Base-by-base conservation (phyloP, 2,329 filamentous ascomycete species). In the Podosphaera fusca region DNA sequence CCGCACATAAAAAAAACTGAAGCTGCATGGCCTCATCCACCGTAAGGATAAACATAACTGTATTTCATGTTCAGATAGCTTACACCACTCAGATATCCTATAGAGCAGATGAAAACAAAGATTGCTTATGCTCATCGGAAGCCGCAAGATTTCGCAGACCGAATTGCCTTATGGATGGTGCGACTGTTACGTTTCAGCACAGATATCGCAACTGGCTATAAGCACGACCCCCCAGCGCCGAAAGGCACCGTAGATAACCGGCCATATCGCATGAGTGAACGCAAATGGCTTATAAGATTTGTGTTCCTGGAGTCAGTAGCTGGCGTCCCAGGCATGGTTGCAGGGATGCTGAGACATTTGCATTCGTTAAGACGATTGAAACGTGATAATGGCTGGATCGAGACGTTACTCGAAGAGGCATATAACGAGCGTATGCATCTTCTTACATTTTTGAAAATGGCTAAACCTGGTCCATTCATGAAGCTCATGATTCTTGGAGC, bases 341-440 rank as follows among this genome's bases (percentile, higher is more conserved):
- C 84, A 0, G 92, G 88, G 30, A 95, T 95, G 85, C 74, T 96
- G 14, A 77, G 92, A 38, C 92, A 98, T 70, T 75, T 96, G 42
- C 81, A 84, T 67, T 89, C 83, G 62, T 77, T 96, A 65, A 77
- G 90, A 50, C 78, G 83, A 34, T 83, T 96, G 75, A 88, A 87
- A 74, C 76, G 90, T 57, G 90, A 96, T 68, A 94, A 96, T 64
- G 92, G 92, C 66, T 96, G 82, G 87, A 96, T 98, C 67, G 88
- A 94, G 70, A 90, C 86, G 0, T 74, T 95, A 7, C 77, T 95
- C 1, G 87, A 94, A 69, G 87, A 94, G 72, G 85, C 82, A 61
- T 94, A 87, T 71, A 95, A 95, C 68, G 88, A 95, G 70, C 77
- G 89, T 33, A 95, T 96, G 88, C 87, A 94, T 65, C 79, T 94